Evolutionary conservation across 2,329 filamentous ascomycete genomes (phyloP), one percentile per base, ranked within the genome.

Genomic region (Byssochlamys sp.): DNA sequence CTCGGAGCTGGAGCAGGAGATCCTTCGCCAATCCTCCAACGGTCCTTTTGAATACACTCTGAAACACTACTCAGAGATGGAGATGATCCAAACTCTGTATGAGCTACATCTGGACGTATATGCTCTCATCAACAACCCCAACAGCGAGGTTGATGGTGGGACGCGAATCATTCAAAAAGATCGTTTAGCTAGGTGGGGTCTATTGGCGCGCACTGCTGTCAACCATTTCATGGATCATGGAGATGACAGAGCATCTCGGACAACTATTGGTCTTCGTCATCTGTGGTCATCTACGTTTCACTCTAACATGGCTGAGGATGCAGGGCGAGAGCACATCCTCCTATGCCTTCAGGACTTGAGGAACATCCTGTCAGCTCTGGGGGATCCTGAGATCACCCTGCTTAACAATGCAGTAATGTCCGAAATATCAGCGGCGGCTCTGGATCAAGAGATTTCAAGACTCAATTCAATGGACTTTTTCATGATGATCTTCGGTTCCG

Each of bases 381-480:
- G 73, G 12, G 75, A 75, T n/a, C 75, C 76, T 28, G 73, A 78
- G 5, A 69, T 77, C 0, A 82, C 89, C 11, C 77, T 97, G 12
- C 78, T 87, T 3, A 97, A 99, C 71, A 97, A 96, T 67, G 82
- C 84, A 1, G 82, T 91, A 24, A 95, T 99, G 86, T 84, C 90
- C 0, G 89, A 94, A 61, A 82, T 99, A 54, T 96, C 92, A 0
- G 75, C 84, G 1, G 81, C 82, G n/a, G 89, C 90, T 0, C 86
- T 94, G 6, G 91, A 97, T 61, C 86, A 90, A 56, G 92, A 99
- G 69, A 87, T 96, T 27, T 92, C 90, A 11, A 91, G 91, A 66
- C 80, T 97, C 33, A 96, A 90, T 12, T 97, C 92, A 0, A 94
- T 95, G 83, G 92, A 96, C 68, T 97, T 97, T 71, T 97, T 99